These are phyloP conservation scores for Penicillium argentinense DNA, from an alignment of 495 filamentous ascomycete species.

Conservation along the genomic window DNA sequence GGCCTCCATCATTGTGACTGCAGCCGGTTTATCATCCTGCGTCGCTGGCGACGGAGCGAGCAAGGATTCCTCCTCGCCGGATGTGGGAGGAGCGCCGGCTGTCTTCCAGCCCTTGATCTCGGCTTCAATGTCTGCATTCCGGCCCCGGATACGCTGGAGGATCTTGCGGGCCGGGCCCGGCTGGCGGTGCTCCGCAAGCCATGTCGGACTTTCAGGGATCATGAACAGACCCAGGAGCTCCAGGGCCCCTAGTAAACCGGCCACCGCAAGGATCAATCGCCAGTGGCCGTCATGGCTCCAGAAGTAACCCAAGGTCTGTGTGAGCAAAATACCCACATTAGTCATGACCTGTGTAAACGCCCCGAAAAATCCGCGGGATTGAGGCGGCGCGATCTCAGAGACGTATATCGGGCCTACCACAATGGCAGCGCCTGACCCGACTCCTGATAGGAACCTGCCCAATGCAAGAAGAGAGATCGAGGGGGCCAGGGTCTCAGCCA, in stretches of 20 bases:
- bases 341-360: slow-evolving; percentile 91
- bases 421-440: slow-evolving; percentile 82
- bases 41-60: slow-evolving; percentile 38
- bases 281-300: slow-evolving; percentile 74
- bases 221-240: slow-evolving; percentile 67
- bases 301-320: slow-evolving; percentile 85
- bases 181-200: slow-evolving; percentile 71
- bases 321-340: slow-evolving; percentile 85
- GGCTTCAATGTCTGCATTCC: slow-evolving; percentile 64
- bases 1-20: slow-evolving; percentile 68
- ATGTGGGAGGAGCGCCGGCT: slow-evolving; percentile 44
- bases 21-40: slow-evolving; percentile 25
- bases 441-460: slow-evolving; percentile 76
- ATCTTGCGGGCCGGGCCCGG: slow-evolving; percentile 58
- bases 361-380: slow-evolving; percentile 80
- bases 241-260: slow-evolving; percentile 62
- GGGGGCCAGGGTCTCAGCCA: slow-evolving; percentile 67
- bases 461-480: slow-evolving; percentile 65
- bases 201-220: slow-evolving; percentile 82
- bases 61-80: slow-evolving; percentile 48
- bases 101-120: slow-evolving; percentile 68
- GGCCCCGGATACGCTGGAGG: slow-evolving; percentile 73
- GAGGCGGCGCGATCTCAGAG: slow-evolving; percentile 81
- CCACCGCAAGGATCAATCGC: slow-evolving; percentile 78
- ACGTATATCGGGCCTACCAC: slow-evolving; percentile 97